Base-by-base conservation (phyloP, 352 stramenopile genomes). In the Blastocystis sp. region DNA sequence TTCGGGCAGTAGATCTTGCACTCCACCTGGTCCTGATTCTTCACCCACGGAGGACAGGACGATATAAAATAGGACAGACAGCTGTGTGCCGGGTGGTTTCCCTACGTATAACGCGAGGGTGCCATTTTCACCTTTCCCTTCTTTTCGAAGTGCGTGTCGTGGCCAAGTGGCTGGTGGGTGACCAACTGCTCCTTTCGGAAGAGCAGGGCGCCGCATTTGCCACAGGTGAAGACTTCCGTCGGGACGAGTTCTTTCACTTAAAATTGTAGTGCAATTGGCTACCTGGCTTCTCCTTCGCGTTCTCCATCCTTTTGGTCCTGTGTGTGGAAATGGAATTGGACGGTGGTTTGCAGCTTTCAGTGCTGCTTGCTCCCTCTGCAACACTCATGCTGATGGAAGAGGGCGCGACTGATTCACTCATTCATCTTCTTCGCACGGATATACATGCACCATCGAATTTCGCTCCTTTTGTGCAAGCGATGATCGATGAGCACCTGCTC, bases 1-100 rank as follows among this genome's bases (percentile, higher is more conserved):
- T 78, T 78, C 11, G 78, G 78, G 60, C 78, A 88, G 34, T 88
- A 88, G 19, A 88, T 88, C 67, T 88, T 88, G 23, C 40, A 74
- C 60, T 88, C 78, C 10, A 88, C 48, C 45, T 76, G 52, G 28
- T 88, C 78, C 23, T 65, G n/a, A 7, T 79, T 14, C 14, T 76
- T 76, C 17, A 76, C 64, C 78, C 78, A 88, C 2, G 64, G 64
- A 1, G 78, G 78, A 71, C 64, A 79, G 28, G 64, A 43, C 21
- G 45, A 53, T 41, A 88, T 34, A 56, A 88, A 88, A 71, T 88
- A 88, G 21, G 78, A 88, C 45, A 79, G 21, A 61, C 78, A 88
- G 19, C 43, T 40, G 48, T 79, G 62, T 52, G 67, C 78, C 17
- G 67, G 64, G 23, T 88, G 78, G n/a, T 71, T 78, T 19, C 66